A percentile compares a stretch with the other conserved stretches of the same genome.
phyloP scores from a whole-genome alignment of 192 early-diverging fungal species.

The Fimicolochytrium jonesii region DNA sequence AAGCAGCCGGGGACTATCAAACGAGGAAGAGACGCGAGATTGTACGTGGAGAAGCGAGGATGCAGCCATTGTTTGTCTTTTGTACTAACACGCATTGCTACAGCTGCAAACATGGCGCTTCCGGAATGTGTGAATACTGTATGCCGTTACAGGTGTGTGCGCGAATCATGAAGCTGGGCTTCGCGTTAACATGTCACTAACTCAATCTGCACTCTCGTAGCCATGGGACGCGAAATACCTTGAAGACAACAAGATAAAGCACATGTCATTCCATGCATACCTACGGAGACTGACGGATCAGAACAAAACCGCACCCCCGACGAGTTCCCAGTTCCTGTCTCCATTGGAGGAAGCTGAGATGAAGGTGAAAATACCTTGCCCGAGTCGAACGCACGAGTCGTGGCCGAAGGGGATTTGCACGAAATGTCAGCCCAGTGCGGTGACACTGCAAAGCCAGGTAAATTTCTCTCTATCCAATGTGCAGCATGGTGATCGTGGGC shows the following conservation, averaged over 20 bases:
- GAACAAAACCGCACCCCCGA: slow-evolving; percentile 55
- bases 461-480: too few species aligned
- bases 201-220: slow-evolving; percentile 26
- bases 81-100: not conserved
- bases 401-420: slow-evolving; percentile 96
- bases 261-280: slow-evolving; percentile 94
- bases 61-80: slow-evolving; percentile 16
- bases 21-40: slow-evolving; percentile 68
- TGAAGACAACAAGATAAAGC: slow-evolving; percentile 90
- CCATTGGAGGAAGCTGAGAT: slow-evolving; percentile 84
- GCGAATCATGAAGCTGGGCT: not conserved
- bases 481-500: too few species aligned
- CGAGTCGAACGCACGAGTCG: slow-evolving; percentile 67
- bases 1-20: slow-evolving; percentile 80
- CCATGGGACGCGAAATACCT: slow-evolving; percentile 88
- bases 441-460: slow-evolving; percentile 79
- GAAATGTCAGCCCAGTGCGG: slow-evolving; percentile 93
- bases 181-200: not conserved
- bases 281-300: slow-evolving; percentile 66
- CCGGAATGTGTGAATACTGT: slow-evolving; percentile 94
- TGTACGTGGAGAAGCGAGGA: slow-evolving; percentile 51
- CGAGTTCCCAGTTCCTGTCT: slow-evolving; percentile 47
- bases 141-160: slow-evolving; percentile 58
- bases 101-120: slow-evolving; percentile 69
- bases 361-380: slow-evolving; percentile 77